phyloP scores from a whole-genome alignment of 2,329 filamentous ascomycete genomes.

The Pyrenophora graminea region DNA sequence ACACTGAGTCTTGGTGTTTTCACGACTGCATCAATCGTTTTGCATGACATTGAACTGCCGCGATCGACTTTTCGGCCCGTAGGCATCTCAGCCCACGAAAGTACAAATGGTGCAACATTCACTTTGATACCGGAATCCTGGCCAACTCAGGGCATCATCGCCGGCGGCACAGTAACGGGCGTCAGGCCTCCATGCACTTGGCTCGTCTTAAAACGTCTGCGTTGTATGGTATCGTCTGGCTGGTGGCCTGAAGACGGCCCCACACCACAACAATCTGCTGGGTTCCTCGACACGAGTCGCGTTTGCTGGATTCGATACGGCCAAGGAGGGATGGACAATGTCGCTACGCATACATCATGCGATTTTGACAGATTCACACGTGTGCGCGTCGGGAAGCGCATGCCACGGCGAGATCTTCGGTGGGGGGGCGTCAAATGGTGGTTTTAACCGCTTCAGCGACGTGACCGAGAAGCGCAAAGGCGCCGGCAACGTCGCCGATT shows the following conservation, averaged over 20 bases:
- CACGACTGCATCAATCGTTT: no score
- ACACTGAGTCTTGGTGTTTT: no score
- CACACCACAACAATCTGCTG: conserved; percentile 10
- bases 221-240: conserved; percentile 14
- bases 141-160: conserved; percentile 8
- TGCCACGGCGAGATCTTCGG: conserved; percentile 2
- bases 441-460: conserved; percentile 1
- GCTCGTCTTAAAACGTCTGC: conserved; percentile 8
- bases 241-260: conserved; percentile 16
- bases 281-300: conserved; percentile 10
- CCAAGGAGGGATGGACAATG: conserved; percentile 8
- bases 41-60: background rate
- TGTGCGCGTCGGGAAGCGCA: background rate
- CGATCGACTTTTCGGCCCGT: conserved; percentile 6
- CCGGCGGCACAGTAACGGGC: conserved; percentile 10
- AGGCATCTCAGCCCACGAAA: conserved; percentile 1
- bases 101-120: conserved; percentile 2
- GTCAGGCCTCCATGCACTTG: conserved; percentile 3
- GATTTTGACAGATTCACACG: conserved; percentile 8
- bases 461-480: conserved; percentile 4
- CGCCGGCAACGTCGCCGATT: conserved; percentile 4
- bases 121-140: conserved; percentile 7
- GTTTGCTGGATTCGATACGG: background rate
- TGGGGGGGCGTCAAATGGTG: conserved; percentile 3
- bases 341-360: conserved; percentile 11